Base-by-base conservation (phyloP, 345 rosid species). In the Cardamine resedifolia region DNA sequence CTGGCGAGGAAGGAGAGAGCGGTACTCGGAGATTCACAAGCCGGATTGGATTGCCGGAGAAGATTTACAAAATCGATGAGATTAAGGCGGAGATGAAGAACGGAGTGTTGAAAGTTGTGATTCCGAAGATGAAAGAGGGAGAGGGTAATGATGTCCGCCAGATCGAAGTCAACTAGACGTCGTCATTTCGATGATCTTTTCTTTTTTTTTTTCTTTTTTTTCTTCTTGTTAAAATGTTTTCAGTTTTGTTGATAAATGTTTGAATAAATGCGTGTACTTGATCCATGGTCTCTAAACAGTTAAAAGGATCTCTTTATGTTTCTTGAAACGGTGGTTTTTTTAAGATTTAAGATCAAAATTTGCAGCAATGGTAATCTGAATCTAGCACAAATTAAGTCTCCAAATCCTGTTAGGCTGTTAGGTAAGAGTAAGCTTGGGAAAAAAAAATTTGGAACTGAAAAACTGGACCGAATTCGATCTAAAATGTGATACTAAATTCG, bases 41-140 rank as follows among this genome's bases (percentile, higher is more conserved):
- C 81, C 73, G 81, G 68, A 74, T 74, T 38, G 81, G 74, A 0
- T 33, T 78, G 34, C 76, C 76, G 28, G 78, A 62, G 63, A 78
- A 78, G 27, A 2, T 74, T 2, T 74, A 78, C 47, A 78, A 33
- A 51, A 26, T 33, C 1, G 88, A 85, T 19, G 73, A 81, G 78
- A 88, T 91, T 6, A 85, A 80, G 75, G 96, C 98, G 15, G 97
- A 90, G 87, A 88, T 93, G 97, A 93, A 86, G 83, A 84, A 93
- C 27, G 98, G 97, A 0, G 97, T 90, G 51, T 48, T 93, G 78
- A 88, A 80, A 72, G 86, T 93, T 43, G 78, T 75, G n/a, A 81
- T 93, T 67, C 92, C 98, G 0, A 93, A 90, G 88, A 81, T 85
- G 21, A 85, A 88, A 64, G 88, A 85, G 12, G 84, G 86, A 11